Evolutionary conservation across 2,329 filamentous ascomycete genomes (phyloP), one percentile per base, ranked within the genome.

Genomic region (Cryphonectria radicalis): DNA sequence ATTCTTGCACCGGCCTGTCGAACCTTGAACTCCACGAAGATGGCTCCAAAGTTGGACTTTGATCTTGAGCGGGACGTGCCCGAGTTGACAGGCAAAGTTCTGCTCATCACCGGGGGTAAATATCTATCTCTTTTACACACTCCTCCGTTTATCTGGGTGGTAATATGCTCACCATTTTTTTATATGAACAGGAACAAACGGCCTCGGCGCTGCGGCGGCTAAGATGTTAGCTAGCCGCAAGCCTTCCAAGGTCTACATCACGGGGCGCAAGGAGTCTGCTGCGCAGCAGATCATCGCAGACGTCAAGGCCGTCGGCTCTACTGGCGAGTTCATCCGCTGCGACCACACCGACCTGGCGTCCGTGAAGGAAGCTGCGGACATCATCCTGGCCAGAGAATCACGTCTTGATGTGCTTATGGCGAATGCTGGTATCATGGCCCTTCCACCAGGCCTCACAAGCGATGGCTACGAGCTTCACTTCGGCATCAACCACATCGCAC

Each of bases 381-480:
- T 74, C 0, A 78, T 84, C 66, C 64, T 76, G 0, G 70, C 75
- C 0, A 71, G 77, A 17, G 76, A 77, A n/a, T 65, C 74, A 2
- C 75, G 77, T 11, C 76, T 85, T 0, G 83, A 85, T 73, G 80
- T 84, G 53, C 76, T 85, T 2, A 79, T 86, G 65, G 80, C 81
- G 55, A 86, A 85, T 71, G 85, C 84, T 0, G 85, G 85, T 3
- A 80, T 85, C 68, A 82, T 85, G 78, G 80, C 79, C 1, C 70
- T 75, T 19, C 77, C 80, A 3, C 75, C 82, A 0, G 78, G 72
- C 4, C 74, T 81, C 28, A 84, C 83, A 3, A 74, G 76, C 25
- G 81, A 87, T 28, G 84, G 84, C 17, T 86, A 85, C 70, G 86
- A 87, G 74, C 74, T 82, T 4, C 82, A 86, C 71, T 85, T 87